phyloP scores from a whole-genome alignment of 257 asterid genomes.

The Catharanthus roseus region DNA sequence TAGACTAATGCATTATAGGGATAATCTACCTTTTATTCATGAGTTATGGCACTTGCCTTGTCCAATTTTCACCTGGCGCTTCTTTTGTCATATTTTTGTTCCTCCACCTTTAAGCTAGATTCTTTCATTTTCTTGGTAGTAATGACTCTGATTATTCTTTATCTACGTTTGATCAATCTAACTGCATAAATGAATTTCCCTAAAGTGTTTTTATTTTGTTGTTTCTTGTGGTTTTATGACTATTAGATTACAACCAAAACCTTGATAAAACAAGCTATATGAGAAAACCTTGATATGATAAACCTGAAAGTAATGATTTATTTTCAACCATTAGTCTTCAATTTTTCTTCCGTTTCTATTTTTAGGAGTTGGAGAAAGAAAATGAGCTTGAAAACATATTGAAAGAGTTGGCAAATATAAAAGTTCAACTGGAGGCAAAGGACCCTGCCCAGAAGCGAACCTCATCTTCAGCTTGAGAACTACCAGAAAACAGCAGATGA shows the following conservation, averaged over 20 bases:
- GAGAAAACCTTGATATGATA: neutral
- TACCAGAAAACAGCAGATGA: conserved; percentile 42
- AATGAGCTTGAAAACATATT: conserved; percentile 22
- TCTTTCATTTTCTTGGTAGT: neutral
- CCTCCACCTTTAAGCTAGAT: neutral
- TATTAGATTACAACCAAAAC: neutral
- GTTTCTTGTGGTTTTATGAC: neutral
- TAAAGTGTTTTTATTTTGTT: neutral
- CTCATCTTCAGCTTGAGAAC: conserved; percentile 37
- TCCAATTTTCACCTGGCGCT: too few relatives aligned
- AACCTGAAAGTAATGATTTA: neutral
- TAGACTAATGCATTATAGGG: neutral
- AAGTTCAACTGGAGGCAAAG: conserved; percentile 46
- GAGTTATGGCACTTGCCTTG: neutral
- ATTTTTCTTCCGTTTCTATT: neutral
- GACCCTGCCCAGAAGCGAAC: conserved; percentile 53
- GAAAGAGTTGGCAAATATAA: conserved; percentile 42
- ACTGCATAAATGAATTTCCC: neutral
- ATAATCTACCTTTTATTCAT: neutral
- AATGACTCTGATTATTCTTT: neutral
- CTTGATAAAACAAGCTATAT: neutral
- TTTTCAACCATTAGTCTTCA: neutral
- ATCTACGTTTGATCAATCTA: neutral
- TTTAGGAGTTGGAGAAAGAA: conserved; percentile 32
- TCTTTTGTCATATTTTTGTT: too few relatives aligned